Conservation (phyloP, 2,329 filamentous ascomycete genomes). For the Fusarium paranaense region DNA sequence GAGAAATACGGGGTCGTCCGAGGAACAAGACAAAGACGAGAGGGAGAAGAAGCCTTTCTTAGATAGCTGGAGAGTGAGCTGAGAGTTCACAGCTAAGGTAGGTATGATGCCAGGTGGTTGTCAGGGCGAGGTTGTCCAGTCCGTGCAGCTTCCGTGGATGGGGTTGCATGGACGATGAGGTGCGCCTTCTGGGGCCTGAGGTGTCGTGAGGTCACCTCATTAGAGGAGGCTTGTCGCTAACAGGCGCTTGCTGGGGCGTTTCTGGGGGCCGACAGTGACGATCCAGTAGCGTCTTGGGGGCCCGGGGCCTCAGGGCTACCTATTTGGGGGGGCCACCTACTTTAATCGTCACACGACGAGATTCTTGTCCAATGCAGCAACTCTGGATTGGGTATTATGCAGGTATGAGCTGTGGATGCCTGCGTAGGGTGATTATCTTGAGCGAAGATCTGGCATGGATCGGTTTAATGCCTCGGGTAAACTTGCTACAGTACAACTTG, state of each 20-base stretch:
- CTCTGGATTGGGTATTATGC: background rate
- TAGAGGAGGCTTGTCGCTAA: background rate
- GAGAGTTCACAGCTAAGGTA: constrained; percentile 1
- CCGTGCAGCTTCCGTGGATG: constrained; percentile 8
- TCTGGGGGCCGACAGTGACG: background rate
- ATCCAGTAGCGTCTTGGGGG: background rate
- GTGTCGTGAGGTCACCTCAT: constrained; percentile 9
- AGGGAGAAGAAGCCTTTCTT: background rate
- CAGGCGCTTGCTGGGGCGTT: background rate
- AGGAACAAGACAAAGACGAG: background rate
- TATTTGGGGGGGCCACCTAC: background rate
- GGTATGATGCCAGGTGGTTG: constrained; percentile 13
- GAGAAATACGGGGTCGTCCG: background rate
- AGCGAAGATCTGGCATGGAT: background rate
- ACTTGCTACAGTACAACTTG: background rate
- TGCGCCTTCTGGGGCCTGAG: constrained; percentile 3
- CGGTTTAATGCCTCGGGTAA: background rate
- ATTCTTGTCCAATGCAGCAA: background rate
- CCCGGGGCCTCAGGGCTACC: background rate
- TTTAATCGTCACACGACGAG: background rate
- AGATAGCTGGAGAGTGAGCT: background rate
- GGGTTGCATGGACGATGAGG: constrained; percentile 4
- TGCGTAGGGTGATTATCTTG: background rate
- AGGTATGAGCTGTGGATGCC: background rate
- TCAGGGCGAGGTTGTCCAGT: constrained; percentile 11